Evolutionary conservation across 768 basidiomycete genomes (phyloP).

Genomic region (Tricholomella constricta): DNA sequence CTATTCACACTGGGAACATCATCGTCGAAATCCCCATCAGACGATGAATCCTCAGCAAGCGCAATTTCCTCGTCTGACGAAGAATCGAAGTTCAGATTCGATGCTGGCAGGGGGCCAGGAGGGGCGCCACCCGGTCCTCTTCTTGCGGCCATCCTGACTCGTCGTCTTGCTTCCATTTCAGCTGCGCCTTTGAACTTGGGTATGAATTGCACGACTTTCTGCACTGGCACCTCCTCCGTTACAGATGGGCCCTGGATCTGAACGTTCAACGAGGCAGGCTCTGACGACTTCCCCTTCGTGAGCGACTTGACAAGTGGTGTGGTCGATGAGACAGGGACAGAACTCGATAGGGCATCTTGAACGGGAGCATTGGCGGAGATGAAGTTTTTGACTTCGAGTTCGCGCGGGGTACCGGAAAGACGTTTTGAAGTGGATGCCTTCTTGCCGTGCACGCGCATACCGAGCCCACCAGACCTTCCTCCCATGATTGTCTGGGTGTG

Average conservation of each 20-base stretch:
- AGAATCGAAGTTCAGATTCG: slow-evolving; percentile 54
- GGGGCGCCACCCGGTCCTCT: slow-evolving; percentile 40
- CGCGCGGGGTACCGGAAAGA: slow-evolving; percentile 38
- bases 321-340: slow-evolving; percentile 27
- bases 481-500: slow-evolving; percentile 92
- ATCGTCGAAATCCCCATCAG: slow-evolving; percentile 54
- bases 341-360: slow-evolving; percentile 32
- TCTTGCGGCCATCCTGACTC: slow-evolving; percentile 66
- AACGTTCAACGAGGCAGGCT: slow-evolving; percentile 35
- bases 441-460: slow-evolving; percentile 75
- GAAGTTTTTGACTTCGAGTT: slow-evolving; percentile 38
- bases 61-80: slow-evolving; percentile 47
- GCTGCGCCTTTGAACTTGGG: slow-evolving; percentile 82
- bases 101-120: slow-evolving; percentile 35
- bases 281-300: slow-evolving; percentile 10
- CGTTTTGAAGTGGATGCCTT: slow-evolving; percentile 55
- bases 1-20: slow-evolving; percentile 46
- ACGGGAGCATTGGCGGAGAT: slow-evolving; percentile 34
- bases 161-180: slow-evolving; percentile 82
- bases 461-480: slow-evolving; percentile 66
- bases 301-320: slow-evolving; percentile 26
- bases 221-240: slow-evolving; percentile 44
- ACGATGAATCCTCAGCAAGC: slow-evolving; percentile 48
- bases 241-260: slow-evolving; percentile 43
- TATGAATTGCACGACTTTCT: slow-evolving; percentile 61